phyloP scores from a whole-genome alignment of 306 rosid genomes.

The Styphnolobium japonicum region DNA sequence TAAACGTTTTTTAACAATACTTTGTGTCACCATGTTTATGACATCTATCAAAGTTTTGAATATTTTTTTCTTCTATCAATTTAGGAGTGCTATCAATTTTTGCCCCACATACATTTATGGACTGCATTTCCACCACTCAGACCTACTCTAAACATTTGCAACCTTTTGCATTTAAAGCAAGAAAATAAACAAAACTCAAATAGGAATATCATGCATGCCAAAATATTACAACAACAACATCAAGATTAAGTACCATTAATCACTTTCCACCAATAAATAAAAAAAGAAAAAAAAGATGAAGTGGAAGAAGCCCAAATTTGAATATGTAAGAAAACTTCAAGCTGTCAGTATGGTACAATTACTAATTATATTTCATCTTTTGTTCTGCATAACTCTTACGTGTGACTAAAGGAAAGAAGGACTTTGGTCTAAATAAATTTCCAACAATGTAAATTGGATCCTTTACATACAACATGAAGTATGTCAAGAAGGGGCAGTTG shows the following conservation, averaged over 20 bases:
- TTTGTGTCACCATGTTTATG: neutral
- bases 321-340: slow-evolving; percentile 10
- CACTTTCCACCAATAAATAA: neutral
- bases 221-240: slow-evolving; percentile 4
- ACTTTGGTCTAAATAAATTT: neutral
- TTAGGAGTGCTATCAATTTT: neutral
- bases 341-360: neutral
- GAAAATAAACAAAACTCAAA: neutral
- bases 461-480: neutral
- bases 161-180: neutral
- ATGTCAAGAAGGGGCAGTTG: neutral
- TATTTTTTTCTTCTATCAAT: neutral
- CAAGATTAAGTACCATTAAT: neutral
- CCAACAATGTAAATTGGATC: neutral
- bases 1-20: neutral
- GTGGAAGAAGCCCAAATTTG: slow-evolving; percentile 16
- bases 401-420: neutral
- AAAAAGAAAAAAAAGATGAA: neutral
- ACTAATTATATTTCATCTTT: neutral
- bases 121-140: slow-evolving; percentile 10
- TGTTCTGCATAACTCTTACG: neutral
- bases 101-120: neutral
- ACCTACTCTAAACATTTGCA: neutral
- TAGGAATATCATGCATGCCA: neutral
- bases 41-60: neutral